A percentile compares a stretch with the other conserved stretches of the same genome.
phyloP scores from a whole-genome alignment of 352 stramenopile genomes.

The Phytopythium sindhum region DNA sequence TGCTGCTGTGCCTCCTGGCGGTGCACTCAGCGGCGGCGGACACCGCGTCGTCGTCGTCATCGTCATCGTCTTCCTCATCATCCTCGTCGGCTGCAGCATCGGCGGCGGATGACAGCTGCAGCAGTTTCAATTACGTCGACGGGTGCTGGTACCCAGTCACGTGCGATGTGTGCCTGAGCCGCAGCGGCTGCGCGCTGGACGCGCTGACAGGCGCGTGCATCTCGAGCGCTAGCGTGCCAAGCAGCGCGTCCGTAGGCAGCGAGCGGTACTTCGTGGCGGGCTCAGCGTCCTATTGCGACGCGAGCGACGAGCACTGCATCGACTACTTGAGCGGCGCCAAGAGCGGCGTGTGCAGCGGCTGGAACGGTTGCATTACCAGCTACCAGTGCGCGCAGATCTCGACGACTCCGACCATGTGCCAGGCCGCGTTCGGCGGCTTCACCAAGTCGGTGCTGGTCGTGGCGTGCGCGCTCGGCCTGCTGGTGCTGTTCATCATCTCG shows the following conservation, averaged over 20 bases:
- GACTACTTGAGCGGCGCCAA: conserved; percentile 10
- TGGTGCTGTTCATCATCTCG: conserved; percentile 2
- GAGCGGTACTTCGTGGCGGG: conserved; percentile 22
- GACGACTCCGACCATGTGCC: not conserved
- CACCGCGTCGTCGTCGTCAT: not conserved
- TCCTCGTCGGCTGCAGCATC: not conserved
- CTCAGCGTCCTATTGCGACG: conserved; percentile 22
- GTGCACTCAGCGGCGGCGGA: not conserved
- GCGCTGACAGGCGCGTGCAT: conserved; percentile 36
- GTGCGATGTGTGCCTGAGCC: conserved; percentile 17
- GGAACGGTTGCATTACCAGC: conserved; percentile 19
- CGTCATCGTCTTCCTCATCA: not conserved
- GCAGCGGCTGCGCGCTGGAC: conserved; percentile 31
- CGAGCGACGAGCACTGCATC: conserved; percentile 19
- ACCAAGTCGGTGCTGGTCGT: conserved; percentile 2
- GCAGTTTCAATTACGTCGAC: conserved; percentile 9
- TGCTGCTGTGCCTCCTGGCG: not conserved
- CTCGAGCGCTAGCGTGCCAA: conserved; percentile 14
- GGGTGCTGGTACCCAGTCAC: conserved; percentile 12
- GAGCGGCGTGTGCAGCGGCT: conserved; percentile 18
- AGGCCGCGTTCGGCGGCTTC: not conserved
- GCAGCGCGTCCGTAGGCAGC: conserved; percentile 1
- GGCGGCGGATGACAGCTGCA: conserved; percentile 1
- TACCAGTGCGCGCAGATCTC: conserved; percentile 19
- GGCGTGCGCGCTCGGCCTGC: conserved; percentile 1